Percentiles rank a stretch among this genome's conserved stretches.
These are phyloP conservation scores for Lactarius hengduanensis DNA, from an alignment of 768 basidiomycete genomes.

Conservation along the genomic window DNA sequence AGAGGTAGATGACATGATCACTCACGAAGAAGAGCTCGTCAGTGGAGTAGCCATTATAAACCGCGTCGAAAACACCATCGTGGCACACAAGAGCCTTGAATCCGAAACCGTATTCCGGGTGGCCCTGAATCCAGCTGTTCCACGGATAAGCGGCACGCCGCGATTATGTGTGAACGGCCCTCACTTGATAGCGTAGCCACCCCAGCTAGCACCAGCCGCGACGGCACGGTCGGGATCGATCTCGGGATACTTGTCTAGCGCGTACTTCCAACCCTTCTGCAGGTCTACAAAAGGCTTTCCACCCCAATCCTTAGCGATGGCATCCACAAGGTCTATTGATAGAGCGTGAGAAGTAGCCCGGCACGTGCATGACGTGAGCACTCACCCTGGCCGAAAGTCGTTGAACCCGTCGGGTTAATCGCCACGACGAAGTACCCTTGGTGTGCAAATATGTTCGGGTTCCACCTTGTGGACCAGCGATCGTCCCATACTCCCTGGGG, in stretches of 20 bases:
- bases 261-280: conserved; percentile 69
- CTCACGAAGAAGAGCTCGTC: conserved; percentile 90
- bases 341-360: neutral
- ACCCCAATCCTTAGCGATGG: conserved; percentile 79
- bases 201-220: conserved; percentile 81
- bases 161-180: neutral
- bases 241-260: conserved; percentile 66
- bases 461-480: conserved; percentile 91
- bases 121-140: conserved; percentile 89
- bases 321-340: conserved; percentile 69
- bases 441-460: conserved; percentile 71
- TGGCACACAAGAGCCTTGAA: conserved; percentile 94
- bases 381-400: conserved; percentile 84
- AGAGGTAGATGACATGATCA: conserved; percentile 18
- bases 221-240: conserved; percentile 57
- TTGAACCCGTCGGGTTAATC: conserved; percentile 93
- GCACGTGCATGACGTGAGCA: neutral
- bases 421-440: conserved; percentile 87
- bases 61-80: conserved; percentile 87
- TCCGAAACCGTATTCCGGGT: conserved; percentile 80
- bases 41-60: conserved; percentile 81
- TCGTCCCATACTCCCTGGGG: conserved; percentile 89
- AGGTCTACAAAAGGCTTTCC: conserved; percentile 83
- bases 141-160: conserved; percentile 15
- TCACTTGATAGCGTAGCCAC: conserved; percentile 87